phyloP scores from a whole-genome alignment of 1,139 yeast species.

The Eremothecium coryli region DNA sequence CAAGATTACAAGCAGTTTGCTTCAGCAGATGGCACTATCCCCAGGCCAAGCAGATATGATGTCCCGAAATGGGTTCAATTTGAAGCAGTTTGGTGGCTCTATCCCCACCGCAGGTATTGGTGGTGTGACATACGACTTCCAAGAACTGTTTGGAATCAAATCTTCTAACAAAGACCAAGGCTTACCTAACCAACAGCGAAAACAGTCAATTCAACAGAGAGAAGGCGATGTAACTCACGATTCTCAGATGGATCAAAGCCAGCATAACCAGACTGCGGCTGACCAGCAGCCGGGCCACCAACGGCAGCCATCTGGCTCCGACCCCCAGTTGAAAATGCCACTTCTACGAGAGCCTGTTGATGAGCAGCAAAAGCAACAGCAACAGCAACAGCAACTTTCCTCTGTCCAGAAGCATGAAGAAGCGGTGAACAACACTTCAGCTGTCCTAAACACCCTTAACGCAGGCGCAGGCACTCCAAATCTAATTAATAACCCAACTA shows the following conservation, averaged over 20 bases:
- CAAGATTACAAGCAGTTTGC: conserved; percentile 14
- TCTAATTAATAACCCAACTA: conserved; percentile 20
- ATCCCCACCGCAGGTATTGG: conserved; percentile 31
- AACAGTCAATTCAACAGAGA: conserved; percentile 26
- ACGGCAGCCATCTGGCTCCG: not conserved
- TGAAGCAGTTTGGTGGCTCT: conserved; percentile 20
- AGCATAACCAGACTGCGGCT: too few relatives aligned
- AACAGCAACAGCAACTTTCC: not conserved
- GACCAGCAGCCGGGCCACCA: not conserved
- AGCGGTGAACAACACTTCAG: not conserved
- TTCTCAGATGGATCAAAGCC: not conserved
- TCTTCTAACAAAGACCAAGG: conserved; percentile 6
- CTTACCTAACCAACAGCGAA: conserved; percentile 14
- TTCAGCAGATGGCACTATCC: conserved; percentile 12
- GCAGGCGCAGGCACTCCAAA: conserved; percentile 13
- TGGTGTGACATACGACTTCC: conserved; percentile 30
- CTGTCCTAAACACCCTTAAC: conserved; percentile 6
- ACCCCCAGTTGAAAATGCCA: too few relatives aligned
- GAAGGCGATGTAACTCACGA: conserved; percentile 4
- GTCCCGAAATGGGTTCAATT: conserved; percentile 18
- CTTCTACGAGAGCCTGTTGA: too few relatives aligned
- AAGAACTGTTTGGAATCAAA: conserved; percentile 27
- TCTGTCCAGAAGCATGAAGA: not conserved
- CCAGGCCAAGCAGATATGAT: conserved; percentile 19
- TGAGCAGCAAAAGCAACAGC: not conserved